Evolutionary conservation across 352 stramenopile genomes (phyloP), one percentile per base, ranked within the genome.

Genomic region (Elongisporangium senticosum): DNA sequence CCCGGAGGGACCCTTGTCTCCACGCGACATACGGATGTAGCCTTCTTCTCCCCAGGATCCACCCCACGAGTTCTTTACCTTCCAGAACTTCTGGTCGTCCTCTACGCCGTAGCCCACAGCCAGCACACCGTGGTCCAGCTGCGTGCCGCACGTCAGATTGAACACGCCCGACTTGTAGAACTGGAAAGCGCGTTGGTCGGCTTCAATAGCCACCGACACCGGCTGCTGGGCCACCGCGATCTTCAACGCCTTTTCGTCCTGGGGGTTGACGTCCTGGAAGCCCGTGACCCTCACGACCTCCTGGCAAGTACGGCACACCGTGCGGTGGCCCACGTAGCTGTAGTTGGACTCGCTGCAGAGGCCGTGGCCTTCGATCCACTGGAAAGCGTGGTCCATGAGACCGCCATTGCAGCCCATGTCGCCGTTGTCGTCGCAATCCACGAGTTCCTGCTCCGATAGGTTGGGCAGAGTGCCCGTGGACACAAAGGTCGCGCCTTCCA

Each of bases 31-130:
- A 17, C 79, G 80, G 49, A 99, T 96, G 83, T 97, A 98, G 28
- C 96, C 96, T 14, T 91, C 68, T 55, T 96, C 83, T 57, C 96
- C 96, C 95, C 95, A 99, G 17, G 64, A 75, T 4, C 69, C 67
- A 23, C 96, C 96, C 96, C 96, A 99, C 33, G 96, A 98, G 75
- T 99, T 99, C 74, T 98, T 98, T 8, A 99, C 88, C 64, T 97
- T 98, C 90, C 92, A 98, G 65, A 81, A 98, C 50, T 90, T 86
- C 7, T 74, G 71, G 33, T 83, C 77, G 26, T 95, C 79, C 49
- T 93, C 87, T 51, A 93, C 86, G 53, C 96, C 96, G 68, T 99
- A 99, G 8, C 96, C 96, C 10, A 99, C 95, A 8, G 89, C 87
- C 58, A 98, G 77, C n/a, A 99, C 96, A 43, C 95, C 97, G 65